Conservation (phyloP, 2,329 filamentous ascomycete species). For the Cercospora sp. region DNA sequence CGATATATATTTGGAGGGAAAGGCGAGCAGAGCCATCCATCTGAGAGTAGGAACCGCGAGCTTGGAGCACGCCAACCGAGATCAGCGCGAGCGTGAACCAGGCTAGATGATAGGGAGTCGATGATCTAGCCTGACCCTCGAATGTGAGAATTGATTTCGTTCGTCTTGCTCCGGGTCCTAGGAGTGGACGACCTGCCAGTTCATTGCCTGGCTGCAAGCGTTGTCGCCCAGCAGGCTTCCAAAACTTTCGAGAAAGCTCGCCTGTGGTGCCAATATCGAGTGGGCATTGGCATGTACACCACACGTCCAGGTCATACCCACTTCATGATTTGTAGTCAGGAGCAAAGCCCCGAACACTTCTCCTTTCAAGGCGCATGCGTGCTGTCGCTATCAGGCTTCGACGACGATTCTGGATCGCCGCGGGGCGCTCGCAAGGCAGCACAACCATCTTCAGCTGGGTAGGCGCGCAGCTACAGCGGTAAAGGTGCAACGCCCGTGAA, state of each 20-base stretch:
- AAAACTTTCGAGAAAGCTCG: too few relatives aligned
- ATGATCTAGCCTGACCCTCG: background rate
- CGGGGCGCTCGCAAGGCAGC: background rate
- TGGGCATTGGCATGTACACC: too few relatives aligned
- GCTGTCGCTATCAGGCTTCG: background rate
- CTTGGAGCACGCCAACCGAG: too few relatives aligned
- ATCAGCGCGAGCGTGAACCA: background rate
- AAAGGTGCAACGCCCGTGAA: slow-evolving; percentile 17
- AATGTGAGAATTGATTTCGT: background rate
- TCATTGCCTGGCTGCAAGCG: background rate
- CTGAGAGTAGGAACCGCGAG: background rate
- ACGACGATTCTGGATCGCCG: background rate
- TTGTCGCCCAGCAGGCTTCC: background rate
- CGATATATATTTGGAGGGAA: too few relatives aligned
- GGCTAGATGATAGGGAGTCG: background rate
- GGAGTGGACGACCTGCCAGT: too few relatives aligned
- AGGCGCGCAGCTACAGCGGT: too few relatives aligned
- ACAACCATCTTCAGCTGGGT: too few relatives aligned
- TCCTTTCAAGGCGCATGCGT: background rate
- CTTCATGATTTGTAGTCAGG: background rate
- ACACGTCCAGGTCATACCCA: background rate
- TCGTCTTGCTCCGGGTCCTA: background rate
- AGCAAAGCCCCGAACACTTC: too few relatives aligned
- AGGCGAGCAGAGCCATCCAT: too few relatives aligned
- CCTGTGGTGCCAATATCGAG: background rate